Percentiles rank a stretch among this genome's conserved stretches.
phyloP scores from a whole-genome alignment of 2,329 filamentous ascomycete species.

The Microsporum ferrugineum region DNA sequence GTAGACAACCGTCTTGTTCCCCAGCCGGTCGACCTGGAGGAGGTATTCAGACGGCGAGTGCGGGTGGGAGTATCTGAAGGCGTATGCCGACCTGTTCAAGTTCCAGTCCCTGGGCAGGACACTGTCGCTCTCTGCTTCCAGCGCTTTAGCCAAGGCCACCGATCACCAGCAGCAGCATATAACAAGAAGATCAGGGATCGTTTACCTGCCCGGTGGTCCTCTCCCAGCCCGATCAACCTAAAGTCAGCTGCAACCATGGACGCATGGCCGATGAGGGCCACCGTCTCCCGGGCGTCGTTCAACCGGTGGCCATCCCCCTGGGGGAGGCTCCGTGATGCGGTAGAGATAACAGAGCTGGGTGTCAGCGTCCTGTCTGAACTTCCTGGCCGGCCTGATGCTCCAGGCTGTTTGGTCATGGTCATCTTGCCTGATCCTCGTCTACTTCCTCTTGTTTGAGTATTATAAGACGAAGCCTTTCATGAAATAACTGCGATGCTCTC shows the following conservation, averaged over 20 bases:
- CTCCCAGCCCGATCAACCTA: conserved; percentile 67
- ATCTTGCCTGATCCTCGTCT: background rate
- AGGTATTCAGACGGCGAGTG: conserved; percentile 79
- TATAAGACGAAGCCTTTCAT: background rate
- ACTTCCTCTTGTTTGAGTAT: no score
- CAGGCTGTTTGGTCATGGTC: background rate
- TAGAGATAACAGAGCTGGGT: conserved; percentile 22
- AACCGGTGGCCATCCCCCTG: conserved; percentile 17
- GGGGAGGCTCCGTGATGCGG: conserved; percentile 24
- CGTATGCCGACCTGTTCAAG: conserved; percentile 51
- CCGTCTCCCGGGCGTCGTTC: conserved; percentile 56
- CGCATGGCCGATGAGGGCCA: conserved; percentile 74
- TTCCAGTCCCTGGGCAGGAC: conserved; percentile 72
- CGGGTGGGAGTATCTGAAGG: conserved; percentile 76
- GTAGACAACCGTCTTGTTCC: conserved; percentile 71
- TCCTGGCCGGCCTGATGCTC: background rate
- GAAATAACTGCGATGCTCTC: background rate
- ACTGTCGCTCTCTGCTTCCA: conserved; percentile 9
- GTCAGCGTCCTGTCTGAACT: conserved; percentile 11
- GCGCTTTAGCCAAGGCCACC: no score
- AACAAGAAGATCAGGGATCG: background rate
- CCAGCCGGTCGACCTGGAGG: conserved; percentile 69
- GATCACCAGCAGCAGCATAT: background rate
- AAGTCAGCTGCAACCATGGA: conserved; percentile 74
- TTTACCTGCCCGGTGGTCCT: conserved; percentile 62